Evolutionary conservation across 2,329 filamentous ascomycete species (phyloP).

Genomic region (Aspergillus sp.): DNA sequence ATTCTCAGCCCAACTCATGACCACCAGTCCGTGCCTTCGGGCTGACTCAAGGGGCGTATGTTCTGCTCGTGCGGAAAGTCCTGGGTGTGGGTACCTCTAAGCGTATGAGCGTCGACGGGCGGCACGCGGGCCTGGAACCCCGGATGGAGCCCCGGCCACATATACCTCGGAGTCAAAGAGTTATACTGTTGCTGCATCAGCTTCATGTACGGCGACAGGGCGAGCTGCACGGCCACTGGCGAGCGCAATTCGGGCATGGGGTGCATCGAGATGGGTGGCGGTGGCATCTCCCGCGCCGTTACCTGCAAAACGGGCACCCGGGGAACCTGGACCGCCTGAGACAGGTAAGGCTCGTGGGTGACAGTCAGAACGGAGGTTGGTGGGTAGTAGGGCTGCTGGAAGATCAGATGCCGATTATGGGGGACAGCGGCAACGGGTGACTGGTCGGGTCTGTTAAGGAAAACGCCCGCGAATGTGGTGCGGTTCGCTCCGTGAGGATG

Average conservation of each 20-base stretch:
- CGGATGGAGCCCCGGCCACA: constrained; percentile 31
- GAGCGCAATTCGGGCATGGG: constrained; percentile 29
- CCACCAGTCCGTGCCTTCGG: constrained; percentile 41
- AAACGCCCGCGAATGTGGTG: constrained; percentile 35
- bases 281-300: not conserved
- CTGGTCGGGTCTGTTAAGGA: constrained; percentile 38
- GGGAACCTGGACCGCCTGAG: constrained; percentile 31
- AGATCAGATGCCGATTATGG: constrained; percentile 34
- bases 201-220: constrained; percentile 32
- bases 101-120: constrained; percentile 27
- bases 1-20: constrained; percentile 39
- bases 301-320: constrained; percentile 29
- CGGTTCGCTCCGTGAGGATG: constrained; percentile 35
- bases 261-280: constrained; percentile 28
- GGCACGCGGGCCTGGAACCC: constrained; percentile 28
- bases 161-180: constrained; percentile 27
- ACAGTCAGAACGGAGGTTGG: constrained; percentile 31
- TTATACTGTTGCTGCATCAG: constrained; percentile 35
- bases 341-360: constrained; percentile 37
- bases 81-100: constrained; percentile 33
- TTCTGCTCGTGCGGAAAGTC: constrained; percentile 34
- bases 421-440: constrained; percentile 29
- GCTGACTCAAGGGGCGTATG: constrained; percentile 34
- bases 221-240: constrained; percentile 28
- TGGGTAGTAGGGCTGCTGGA: constrained; percentile 36